Conservation (phyloP, 768 basidiomycete genomes). For the Rickenella mellea region DNA sequence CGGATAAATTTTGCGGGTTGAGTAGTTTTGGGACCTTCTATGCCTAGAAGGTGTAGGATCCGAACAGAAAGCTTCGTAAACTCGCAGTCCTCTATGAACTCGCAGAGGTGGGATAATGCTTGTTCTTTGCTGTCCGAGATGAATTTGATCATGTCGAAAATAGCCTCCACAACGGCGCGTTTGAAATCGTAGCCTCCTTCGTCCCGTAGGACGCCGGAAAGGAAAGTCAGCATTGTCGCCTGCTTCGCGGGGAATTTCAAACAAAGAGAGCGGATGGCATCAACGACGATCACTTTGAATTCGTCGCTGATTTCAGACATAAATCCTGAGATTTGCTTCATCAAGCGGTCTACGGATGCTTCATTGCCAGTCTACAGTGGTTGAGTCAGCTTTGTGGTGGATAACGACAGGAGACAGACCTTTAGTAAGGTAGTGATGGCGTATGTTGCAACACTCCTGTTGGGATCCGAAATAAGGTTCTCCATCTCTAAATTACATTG, state of each 20-base stretch:
- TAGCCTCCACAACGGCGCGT: slow-evolving; percentile 96
- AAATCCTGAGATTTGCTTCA: slow-evolving; percentile 98
- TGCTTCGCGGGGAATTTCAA: slow-evolving; percentile 99
- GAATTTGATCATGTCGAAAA: slow-evolving; percentile 99
- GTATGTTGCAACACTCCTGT: slow-evolving; percentile 95
- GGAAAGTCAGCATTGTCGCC: slow-evolving; percentile 92
- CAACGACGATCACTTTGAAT: slow-evolving; percentile 99
- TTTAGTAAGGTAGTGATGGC: slow-evolving; percentile 98
- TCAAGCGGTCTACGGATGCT: slow-evolving; percentile 95
- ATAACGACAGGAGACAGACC: slow-evolving; percentile 29
- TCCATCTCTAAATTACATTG: slow-evolving; percentile 95
- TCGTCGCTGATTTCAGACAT: slow-evolving; percentile 99
- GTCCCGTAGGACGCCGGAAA: slow-evolving; percentile 92
- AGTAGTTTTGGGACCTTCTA: slow-evolving; percentile 93
- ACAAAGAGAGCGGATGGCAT: slow-evolving; percentile 95
- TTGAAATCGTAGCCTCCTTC: slow-evolving; percentile 99
- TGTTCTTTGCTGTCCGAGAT: slow-evolving; percentile 95
- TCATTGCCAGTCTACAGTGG: slow-evolving; percentile 85
- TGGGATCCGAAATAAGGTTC: slow-evolving; percentile 89
- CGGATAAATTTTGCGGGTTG: slow-evolving; percentile 98
- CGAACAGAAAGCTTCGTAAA: slow-evolving; percentile 98
- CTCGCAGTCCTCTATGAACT: slow-evolving; percentile 99
- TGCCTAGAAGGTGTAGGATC: slow-evolving; percentile 87
- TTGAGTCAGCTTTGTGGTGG: slow-evolving; percentile 5
- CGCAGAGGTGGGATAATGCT: slow-evolving; percentile 94